These are phyloP conservation scores for Calonectria hawksworthii DNA, from an alignment of 2,329 filamentous ascomycete species.

Conservation along the genomic window DNA sequence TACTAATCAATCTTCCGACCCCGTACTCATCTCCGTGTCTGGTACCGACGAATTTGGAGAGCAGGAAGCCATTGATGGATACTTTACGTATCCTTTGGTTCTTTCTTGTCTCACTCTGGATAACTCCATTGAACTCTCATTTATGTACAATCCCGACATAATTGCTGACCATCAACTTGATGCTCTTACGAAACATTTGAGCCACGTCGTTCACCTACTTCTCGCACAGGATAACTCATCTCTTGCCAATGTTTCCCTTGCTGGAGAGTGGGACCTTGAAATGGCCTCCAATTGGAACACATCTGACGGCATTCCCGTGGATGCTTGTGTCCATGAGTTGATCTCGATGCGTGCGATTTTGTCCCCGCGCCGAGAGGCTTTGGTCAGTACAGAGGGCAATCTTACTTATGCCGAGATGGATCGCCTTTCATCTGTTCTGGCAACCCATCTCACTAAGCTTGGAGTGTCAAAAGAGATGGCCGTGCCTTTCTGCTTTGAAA, in stretches of 20 bases:
- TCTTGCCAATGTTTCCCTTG: not conserved
- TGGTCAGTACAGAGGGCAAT: slow-evolving; percentile 43
- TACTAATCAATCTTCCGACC: not conserved
- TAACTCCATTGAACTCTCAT: not conserved
- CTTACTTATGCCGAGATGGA: slow-evolving; percentile 39
- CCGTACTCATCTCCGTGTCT: not conserved
- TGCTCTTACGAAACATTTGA: not conserved
- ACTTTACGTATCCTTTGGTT: slow-evolving; percentile 14
- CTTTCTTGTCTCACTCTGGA: not conserved
- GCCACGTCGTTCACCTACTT: not conserved
- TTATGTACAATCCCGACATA: slow-evolving; percentile 2
- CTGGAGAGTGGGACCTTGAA: slow-evolving; percentile 5
- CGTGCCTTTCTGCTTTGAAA: slow-evolving; percentile 29
- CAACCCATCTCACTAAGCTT: slow-evolving; percentile 4
- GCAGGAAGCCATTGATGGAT: slow-evolving; percentile 3
- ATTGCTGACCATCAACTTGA: not conserved
- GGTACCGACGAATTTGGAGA: slow-evolving; percentile 16
- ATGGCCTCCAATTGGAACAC: not conserved
- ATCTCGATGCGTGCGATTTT: slow-evolving; percentile 26
- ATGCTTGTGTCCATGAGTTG: slow-evolving; percentile 36
- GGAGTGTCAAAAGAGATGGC: slow-evolving; percentile 8
- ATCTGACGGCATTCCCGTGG: not conserved
- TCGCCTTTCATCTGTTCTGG: not conserved
- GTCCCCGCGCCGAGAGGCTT: slow-evolving; percentile 22
- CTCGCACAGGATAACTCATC: not conserved